Percentiles rank a stretch among this genome's conserved stretches.
phyloP scores from a whole-genome alignment of 768 basidiomycete species.

The Hypsizygus marmoreus region DNA sequence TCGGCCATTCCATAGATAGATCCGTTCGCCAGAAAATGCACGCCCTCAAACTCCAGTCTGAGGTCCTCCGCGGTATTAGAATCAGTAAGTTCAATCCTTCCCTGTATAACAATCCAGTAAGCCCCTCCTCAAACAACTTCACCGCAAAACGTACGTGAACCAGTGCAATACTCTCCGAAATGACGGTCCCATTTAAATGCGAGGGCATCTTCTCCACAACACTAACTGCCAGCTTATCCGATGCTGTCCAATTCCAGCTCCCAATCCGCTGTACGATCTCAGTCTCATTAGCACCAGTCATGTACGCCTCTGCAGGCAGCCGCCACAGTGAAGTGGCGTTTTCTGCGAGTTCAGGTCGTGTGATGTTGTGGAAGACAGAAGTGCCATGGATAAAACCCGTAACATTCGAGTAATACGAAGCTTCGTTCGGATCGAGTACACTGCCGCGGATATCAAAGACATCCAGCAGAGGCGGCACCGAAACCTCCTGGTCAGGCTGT shows the following conservation, averaged over 20 bases:
- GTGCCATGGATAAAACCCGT: constrained; percentile 79
- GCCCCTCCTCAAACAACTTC: too few relatives aligned
- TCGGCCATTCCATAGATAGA: constrained; percentile 77
- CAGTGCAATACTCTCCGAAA: constrained; percentile 52
- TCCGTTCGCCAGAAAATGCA: constrained; percentile 74
- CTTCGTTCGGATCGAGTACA: constrained; percentile 41
- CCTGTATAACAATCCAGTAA: constrained; percentile 41
- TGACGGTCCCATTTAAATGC: constrained; percentile 29
- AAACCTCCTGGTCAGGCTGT: constrained; percentile 49
- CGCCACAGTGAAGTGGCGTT: constrained; percentile 51
- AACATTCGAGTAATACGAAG: constrained; percentile 73
- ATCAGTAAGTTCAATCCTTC: constrained; percentile 69
- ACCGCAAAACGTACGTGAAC: constrained; percentile 66
- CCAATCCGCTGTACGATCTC: constrained; percentile 49
- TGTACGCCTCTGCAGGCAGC: constrained; percentile 48
- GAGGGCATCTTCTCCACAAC: constrained; percentile 59
- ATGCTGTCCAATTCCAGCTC: constrained; percentile 71
- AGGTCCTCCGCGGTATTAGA: constrained; percentile 54
- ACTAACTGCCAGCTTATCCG: constrained; percentile 64
- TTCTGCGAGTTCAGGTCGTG: constrained; percentile 41
- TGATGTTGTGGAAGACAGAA: constrained; percentile 64
- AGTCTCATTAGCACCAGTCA: constrained; percentile 53
- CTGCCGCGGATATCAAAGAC: constrained; percentile 47
- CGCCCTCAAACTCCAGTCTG: constrained; percentile 72
- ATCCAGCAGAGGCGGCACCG: constrained; percentile 49